A percentile compares a stretch with the other conserved stretches of the same genome.
These are phyloP conservation scores for Claviceps arundinis DNA, from an alignment of 2,329 filamentous ascomycete species.

Conservation along the genomic window DNA sequence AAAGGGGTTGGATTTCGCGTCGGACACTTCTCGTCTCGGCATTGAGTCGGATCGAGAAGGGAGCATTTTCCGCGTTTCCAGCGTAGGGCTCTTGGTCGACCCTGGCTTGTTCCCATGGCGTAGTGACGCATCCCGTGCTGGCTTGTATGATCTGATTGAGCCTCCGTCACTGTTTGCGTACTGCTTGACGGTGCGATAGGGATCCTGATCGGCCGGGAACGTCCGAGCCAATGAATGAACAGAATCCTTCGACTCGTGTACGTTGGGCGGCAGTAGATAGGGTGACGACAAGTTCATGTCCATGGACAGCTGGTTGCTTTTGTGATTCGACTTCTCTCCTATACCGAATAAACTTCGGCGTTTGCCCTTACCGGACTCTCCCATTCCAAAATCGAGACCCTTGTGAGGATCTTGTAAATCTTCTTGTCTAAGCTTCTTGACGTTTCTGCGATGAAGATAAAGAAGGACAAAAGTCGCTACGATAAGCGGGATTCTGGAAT, in stretches of 20 bases:
- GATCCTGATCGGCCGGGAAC: conserved; percentile 64
- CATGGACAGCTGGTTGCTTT: conserved; percentile 50
- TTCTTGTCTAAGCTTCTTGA: conserved; percentile 58
- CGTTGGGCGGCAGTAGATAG: conserved; percentile 78
- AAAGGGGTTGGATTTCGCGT: conserved; percentile 23
- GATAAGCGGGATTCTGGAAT: conserved; percentile 58
- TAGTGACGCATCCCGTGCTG: conserved; percentile 29
- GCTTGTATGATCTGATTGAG: conserved; percentile 40
- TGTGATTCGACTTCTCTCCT: conserved; percentile 41
- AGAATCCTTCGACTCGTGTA: conserved; percentile 72
- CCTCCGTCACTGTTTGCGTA: conserved; percentile 44
- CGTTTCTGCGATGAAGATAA: conserved; percentile 66
- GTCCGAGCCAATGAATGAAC: conserved; percentile 73
- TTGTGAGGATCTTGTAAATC: conserved; percentile 79
- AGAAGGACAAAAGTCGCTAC: conserved; percentile 54
- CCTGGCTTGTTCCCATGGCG: conserved; percentile 27
- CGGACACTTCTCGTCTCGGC: conserved; percentile 23
- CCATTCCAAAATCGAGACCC: conserved; percentile 85
- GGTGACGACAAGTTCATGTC: conserved; percentile 67
- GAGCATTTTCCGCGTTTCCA: conserved; percentile 15
- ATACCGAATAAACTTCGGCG: conserved; percentile 31
- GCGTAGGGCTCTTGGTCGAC: conserved; percentile 14
- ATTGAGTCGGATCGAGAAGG: conserved; percentile 28
- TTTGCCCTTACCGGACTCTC: conserved; percentile 29
- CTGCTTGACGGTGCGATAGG: conserved; percentile 54